Evolutionary conservation across 2,329 filamentous ascomycete genomes (phyloP).

Genomic region (Mycosphaerella sp.): DNA sequence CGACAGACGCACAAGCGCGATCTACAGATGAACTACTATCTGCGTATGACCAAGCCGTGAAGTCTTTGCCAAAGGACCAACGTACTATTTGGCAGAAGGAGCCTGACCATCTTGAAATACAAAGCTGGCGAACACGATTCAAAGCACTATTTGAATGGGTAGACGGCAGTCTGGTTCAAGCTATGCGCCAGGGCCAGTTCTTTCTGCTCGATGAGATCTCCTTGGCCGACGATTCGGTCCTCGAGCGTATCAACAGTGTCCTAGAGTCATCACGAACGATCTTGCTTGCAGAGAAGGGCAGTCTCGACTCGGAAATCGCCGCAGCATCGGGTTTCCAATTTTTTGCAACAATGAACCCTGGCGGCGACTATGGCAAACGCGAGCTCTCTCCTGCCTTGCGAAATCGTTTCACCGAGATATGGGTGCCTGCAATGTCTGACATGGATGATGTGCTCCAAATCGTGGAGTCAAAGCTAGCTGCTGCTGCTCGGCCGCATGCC

Average conservation of each 20-base stretch:
- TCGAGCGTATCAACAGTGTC: constrained; percentile 94
- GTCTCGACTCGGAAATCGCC: constrained; percentile 70
- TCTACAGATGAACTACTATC: constrained; percentile 53
- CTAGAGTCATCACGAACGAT: constrained; percentile 82
- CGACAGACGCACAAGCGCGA: constrained; percentile 20
- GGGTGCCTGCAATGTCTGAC: constrained; percentile 85
- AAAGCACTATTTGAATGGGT: constrained; percentile 94
- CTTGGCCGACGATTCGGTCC: constrained; percentile 90
- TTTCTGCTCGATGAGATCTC: constrained; percentile 98
- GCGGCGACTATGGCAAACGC: constrained; percentile 96
- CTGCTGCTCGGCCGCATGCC: constrained; percentile 53
- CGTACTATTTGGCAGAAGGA: constrained; percentile 14
- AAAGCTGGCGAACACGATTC: constrained; percentile 53
- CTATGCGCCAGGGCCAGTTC: constrained; percentile 83
- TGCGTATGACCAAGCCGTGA: constrained; percentile 47
- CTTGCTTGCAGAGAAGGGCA: constrained; percentile 87
- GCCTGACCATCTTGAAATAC: constrained; percentile 33
- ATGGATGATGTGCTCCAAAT: constrained; percentile 84
- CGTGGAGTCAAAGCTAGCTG: constrained; percentile 65
- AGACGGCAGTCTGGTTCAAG: constrained; percentile 86
- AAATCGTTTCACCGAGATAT: constrained; percentile 98
- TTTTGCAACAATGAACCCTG: constrained; percentile 97
- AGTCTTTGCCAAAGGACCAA: constrained; percentile 35
- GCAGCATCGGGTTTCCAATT: constrained; percentile 83
- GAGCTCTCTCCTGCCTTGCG: constrained; percentile 91